Conservation (phyloP, 2,329 filamentous ascomycete species). For the Penicillium hordei region DNA sequence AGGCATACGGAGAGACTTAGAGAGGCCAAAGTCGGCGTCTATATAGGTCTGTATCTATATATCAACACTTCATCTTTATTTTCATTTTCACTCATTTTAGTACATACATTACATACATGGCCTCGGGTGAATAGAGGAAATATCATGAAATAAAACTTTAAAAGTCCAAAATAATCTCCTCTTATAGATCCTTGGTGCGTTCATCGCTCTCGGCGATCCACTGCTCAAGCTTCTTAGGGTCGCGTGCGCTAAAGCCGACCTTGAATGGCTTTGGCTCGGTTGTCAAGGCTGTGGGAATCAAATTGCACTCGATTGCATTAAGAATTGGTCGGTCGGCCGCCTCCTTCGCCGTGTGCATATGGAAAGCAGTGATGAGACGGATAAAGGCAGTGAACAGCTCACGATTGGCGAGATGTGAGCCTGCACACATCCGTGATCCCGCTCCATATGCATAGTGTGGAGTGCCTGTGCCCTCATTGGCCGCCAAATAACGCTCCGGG, state of each 20-base stretch:
- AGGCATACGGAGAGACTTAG: neutral
- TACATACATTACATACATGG: neutral
- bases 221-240: slow-evolving; percentile 46
- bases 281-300: slow-evolving; percentile 58
- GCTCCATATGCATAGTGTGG: slow-evolving; percentile 64
- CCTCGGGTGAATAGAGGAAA: neutral
- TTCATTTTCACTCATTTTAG: neutral
- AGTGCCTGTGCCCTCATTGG: slow-evolving; percentile 52
- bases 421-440: slow-evolving; percentile 63
- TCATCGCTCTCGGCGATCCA: slow-evolving; percentile 58
- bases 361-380: slow-evolving; percentile 59
- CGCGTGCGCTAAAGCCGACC: slow-evolving; percentile 53
- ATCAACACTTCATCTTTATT: neutral
- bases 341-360: slow-evolving; percentile 52
- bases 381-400: slow-evolving; percentile 63
- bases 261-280: slow-evolving; percentile 65
- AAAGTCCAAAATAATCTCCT: neutral
- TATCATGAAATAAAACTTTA: neutral
- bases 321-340: slow-evolving; percentile 53
- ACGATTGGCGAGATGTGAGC: slow-evolving; percentile 62
- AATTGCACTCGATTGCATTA: slow-evolving; percentile 58
- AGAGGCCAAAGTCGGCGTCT: neutral
- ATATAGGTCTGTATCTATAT: neutral
- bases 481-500: slow-evolving; percentile 68
- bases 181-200: slow-evolving; percentile 50